Evolutionary conservation across 164 flowering plant species (phyloP).

Genomic region (Nelumbo lutea): DNA sequence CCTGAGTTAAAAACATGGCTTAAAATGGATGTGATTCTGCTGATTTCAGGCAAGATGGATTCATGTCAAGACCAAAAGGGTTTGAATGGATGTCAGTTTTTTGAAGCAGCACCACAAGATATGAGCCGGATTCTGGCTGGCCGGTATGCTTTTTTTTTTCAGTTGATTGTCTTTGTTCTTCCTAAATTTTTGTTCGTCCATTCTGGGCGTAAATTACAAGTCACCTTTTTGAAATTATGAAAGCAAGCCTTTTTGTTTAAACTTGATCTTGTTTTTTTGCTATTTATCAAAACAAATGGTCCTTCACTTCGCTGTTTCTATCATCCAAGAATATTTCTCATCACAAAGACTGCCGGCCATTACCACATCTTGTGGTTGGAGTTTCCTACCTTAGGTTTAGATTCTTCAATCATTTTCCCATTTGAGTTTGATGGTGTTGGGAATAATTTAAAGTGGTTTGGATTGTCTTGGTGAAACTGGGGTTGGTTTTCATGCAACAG

Average conservation of each 20-base stretch:
- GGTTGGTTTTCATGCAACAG: slow-evolving; percentile 7
- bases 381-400: no score
- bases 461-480: slow-evolving; percentile 3
- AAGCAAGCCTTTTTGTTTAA: neutral
- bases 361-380: neutral
- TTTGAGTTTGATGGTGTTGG: slow-evolving; percentile 6
- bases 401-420: neutral
- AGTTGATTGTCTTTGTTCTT: neutral
- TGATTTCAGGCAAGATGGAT: slow-evolving; percentile 44
- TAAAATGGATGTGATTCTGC: neutral
- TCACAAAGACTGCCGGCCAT: neutral
- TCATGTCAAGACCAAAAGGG: slow-evolving; percentile 53
- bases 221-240: neutral
- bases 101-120: slow-evolving; percentile 60
- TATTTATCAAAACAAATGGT: neutral
- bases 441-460: neutral
- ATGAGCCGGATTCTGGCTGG: slow-evolving; percentile 60
- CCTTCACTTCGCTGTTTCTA: neutral
- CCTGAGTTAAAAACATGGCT: neutral
- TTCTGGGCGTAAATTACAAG: neutral
- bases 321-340: neutral
- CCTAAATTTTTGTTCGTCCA: neutral
- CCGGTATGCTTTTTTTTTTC: slow-evolving; percentile 34
- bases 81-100: slow-evolving; percentile 57
- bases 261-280: neutral